These are phyloP conservation scores for Musa balbisiana DNA, from an alignment of 202 grass and related monocot genomes.

Conservation along the genomic window DNA sequence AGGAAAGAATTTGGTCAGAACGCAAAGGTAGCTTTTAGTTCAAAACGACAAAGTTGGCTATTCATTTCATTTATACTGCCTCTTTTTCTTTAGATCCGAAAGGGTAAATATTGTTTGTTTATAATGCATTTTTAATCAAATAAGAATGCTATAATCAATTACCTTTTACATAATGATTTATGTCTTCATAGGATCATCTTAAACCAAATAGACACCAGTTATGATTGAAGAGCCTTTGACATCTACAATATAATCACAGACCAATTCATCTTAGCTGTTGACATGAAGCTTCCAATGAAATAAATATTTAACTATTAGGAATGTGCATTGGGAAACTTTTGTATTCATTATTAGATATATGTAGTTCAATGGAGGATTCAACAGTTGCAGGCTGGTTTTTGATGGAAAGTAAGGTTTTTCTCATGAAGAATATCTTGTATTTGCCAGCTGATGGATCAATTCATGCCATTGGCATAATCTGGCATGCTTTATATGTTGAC, in stretches of 20 bases:
- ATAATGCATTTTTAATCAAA: neutral
- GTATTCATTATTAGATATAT: too few species aligned
- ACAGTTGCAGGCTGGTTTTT: too few species aligned
- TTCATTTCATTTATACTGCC: neutral
- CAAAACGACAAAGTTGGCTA: neutral
- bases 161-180: neutral
- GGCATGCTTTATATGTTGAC: too few species aligned
- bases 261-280: too few species aligned
- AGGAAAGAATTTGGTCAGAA: constrained; percentile 81
- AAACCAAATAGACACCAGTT: neutral
- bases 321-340: too few species aligned
- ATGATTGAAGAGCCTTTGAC: neutral
- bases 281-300: too few species aligned
- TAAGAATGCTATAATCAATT: neutral
- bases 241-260: neutral
- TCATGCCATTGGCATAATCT: too few species aligned
- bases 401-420: too few species aligned
- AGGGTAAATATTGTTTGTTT: neutral
- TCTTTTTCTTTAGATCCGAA: neutral
- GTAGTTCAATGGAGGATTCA: too few species aligned
- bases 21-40: constrained; percentile 33
- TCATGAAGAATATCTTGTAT: too few species aligned
- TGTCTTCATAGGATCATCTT: neutral
- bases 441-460: too few species aligned
- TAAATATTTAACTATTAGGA: too few species aligned